Percentiles rank a stretch among this genome's conserved stretches.
These are phyloP conservation scores for Parasitella parasitica DNA, from an alignment of 371 early-diverging fungal genomes.

Conservation along the genomic window DNA sequence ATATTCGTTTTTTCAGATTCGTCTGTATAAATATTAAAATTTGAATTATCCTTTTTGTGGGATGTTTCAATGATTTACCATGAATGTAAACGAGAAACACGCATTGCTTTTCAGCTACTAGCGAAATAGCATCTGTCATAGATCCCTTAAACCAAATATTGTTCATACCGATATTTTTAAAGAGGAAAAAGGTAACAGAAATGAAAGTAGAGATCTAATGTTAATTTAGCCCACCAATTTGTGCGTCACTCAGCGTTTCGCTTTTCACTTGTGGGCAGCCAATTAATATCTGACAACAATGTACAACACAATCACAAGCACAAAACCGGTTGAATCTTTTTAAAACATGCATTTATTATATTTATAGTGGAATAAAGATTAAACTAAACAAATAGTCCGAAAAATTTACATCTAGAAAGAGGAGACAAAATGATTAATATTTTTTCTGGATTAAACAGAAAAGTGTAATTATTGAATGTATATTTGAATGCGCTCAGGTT, in stretches of 20 bases:
- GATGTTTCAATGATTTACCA: slow-evolving; percentile 1
- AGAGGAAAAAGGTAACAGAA: background rate
- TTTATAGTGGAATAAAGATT: background rate
- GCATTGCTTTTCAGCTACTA: slow-evolving; percentile 17
- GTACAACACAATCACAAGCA: background rate
- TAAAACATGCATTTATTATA: background rate
- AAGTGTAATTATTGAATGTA: background rate
- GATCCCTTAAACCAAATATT: slow-evolving; percentile 26
- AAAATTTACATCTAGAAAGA: background rate
- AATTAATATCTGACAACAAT: background rate
- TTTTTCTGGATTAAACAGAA: background rate
- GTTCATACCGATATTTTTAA: background rate
- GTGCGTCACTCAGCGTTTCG: background rate
- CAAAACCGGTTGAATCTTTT: background rate
- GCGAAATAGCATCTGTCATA: slow-evolving; percentile 18
- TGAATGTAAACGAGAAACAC: slow-evolving; percentile 26
- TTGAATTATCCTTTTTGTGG: background rate
- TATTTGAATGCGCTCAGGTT: slow-evolving; percentile 15
- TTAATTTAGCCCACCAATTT: background rate
- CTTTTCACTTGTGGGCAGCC: background rate
- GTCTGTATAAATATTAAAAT: slow-evolving; percentile 3
- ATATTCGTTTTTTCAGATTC: slow-evolving; percentile 20
- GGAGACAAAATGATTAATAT: background rate
- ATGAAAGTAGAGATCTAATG: background rate
- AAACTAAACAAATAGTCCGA: background rate